Base-by-base conservation (phyloP, 352 stramenopile genomes). In the Nothophytophthora sp. region DNA sequence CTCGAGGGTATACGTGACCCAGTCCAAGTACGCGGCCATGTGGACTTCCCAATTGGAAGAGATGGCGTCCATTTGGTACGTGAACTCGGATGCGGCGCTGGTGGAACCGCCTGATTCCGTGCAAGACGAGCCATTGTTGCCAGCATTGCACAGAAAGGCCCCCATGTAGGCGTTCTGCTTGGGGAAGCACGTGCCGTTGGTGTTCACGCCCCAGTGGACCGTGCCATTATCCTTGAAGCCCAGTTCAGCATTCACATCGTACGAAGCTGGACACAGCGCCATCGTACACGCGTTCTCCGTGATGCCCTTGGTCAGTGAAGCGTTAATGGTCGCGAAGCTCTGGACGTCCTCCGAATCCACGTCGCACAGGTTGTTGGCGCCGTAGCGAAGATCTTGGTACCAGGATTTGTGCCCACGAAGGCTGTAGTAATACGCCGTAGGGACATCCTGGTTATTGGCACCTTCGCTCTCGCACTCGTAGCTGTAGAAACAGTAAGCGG, bases 1-100 rank as follows among this genome's bases (percentile, higher is more conserved):
- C 32, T 85, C 70, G n/a, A 85, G 36, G 27, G 75, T 67, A 54
- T 82, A 85, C 22, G 60, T 64, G 16, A 81, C 49, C 60, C 81
- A 95, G 48, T 82, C 93, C 68, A 73, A 72, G 67, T 93, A 95
- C 56, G 64, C 95, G 5, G 48, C 69, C 13, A 81, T 60, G 35
- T 81, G 83, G 2, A 98, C 54, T 33, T 86, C 72, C 64, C 89
- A 91, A 47, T 96, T 92, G 24, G 79, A 78, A 18, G 89, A 96
- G 19, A 98, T 87, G 2, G 91, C 92, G 67, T 98, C 95, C 42
- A 96, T 93, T 52, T 97, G 79, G 34, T 86, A 86, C 29, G 47
- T 48, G 27, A 81, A 86, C 23, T 67, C 42, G 1, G 55, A 69
- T 18, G 43, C 53, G 0, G 59, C 13, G 23, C 52, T 67, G 3